Percentiles rank a stretch among this genome's conserved stretches.
phyloP scores from a whole-genome alignment of 2,329 filamentous ascomycete species.

The Colletotrichum brevisporum region DNA sequence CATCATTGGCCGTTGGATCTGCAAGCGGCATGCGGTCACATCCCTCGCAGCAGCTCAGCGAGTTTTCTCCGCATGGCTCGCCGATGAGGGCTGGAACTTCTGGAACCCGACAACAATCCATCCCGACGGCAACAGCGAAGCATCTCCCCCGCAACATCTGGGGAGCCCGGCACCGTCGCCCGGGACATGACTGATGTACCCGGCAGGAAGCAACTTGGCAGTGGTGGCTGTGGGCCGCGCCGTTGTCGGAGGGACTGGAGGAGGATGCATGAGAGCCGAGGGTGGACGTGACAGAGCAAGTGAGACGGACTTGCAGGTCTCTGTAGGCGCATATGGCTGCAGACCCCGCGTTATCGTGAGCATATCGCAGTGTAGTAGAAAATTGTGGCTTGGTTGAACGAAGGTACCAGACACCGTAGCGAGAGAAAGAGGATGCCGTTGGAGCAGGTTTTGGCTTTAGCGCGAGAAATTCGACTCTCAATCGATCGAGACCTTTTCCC shows the following conservation, averaged over 20 bases:
- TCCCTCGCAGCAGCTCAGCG: slow-evolving; percentile 27
- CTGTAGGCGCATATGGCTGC: not conserved
- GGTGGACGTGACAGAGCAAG: not conserved
- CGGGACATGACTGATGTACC: slow-evolving; percentile 38
- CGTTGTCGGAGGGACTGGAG: slow-evolving; percentile 36
- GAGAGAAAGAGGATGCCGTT: too few relatives aligned
- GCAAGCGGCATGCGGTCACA: not conserved
- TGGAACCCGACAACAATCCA: slow-evolving; percentile 7
- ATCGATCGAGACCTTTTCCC: not conserved
- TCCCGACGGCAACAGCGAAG: not conserved
- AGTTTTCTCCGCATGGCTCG: slow-evolving; percentile 35
- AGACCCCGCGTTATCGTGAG: too few relatives aligned
- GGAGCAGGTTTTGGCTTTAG: not conserved
- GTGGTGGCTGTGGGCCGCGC: slow-evolving; percentile 24
- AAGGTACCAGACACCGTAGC: too few relatives aligned
- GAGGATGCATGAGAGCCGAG: slow-evolving; percentile 5
- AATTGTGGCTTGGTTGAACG: too few relatives aligned
- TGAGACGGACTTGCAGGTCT: not conserved
- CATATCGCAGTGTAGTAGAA: too few relatives aligned
- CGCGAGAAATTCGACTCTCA: not conserved
- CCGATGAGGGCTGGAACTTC: slow-evolving; percentile 16
- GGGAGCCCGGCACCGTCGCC: slow-evolving; percentile 24
- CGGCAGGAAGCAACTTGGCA: slow-evolving; percentile 31
- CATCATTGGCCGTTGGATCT: not conserved
- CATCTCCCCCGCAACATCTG: slow-evolving; percentile 30